Evolutionary conservation across 768 basidiomycete genomes (phyloP).

Genomic region (Tulasnella sp.): DNA sequence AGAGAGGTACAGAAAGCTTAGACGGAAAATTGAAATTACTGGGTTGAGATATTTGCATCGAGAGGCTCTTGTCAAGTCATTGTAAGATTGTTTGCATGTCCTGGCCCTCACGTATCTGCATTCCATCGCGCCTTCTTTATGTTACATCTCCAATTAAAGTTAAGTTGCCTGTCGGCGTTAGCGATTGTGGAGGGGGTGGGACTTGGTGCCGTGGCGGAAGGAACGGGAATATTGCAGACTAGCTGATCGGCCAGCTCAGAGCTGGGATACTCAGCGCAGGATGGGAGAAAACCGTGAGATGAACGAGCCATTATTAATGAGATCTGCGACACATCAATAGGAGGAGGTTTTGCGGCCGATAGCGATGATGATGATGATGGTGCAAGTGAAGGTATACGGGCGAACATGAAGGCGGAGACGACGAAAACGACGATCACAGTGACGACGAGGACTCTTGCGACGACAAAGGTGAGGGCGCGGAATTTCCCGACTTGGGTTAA

Average conservation of each 20-base stretch:
- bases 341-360: neutral
- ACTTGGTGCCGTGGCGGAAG: neutral
- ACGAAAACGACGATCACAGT: neutral
- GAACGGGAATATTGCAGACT: neutral
- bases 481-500: neutral
- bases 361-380: neutral
- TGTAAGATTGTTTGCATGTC: no score
- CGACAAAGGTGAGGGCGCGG: neutral
- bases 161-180: no score
- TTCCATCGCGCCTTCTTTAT: no score
- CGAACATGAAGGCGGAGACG: neutral
- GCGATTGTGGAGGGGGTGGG: no score
- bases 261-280: neutral
- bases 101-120: no score
- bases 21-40: no score
- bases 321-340: neutral
- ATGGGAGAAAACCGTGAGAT: neutral
- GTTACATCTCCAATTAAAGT: no score
- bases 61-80: no score
- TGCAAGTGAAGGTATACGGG: neutral
- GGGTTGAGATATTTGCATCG: no score
- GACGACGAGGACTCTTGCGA: neutral
- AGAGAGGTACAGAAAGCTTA: no score
- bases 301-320: neutral
- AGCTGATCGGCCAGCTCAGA: neutral